Evolutionary conservation across 78 protist species (phyloP), one percentile per base, ranked within the genome.

Genomic region (Thecamonas trahens): DNA sequence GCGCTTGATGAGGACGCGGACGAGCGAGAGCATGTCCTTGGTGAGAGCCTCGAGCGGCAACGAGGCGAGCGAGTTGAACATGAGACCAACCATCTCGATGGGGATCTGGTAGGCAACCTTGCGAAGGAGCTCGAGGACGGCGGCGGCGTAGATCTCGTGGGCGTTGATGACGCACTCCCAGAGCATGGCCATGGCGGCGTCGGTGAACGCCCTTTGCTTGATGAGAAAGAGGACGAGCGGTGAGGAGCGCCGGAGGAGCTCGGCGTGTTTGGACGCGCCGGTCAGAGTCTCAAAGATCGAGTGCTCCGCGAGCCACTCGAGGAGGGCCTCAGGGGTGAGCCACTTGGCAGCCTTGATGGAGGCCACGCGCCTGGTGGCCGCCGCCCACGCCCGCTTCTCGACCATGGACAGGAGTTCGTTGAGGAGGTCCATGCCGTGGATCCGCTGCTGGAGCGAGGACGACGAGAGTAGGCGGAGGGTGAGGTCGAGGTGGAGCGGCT

Each of bases 221-320:
- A 39, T 40, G 29, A 44, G n/a, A 39, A 62, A 62, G 24, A 26
- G 6, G 29, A 62, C 57, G 26, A 62, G 17, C 28, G 44, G 59
- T 7, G 22, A 3, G 70, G 59, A 64, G 47, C 70, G 70, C 59
- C 28, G 22, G 31, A 64, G 26, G 26, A 64, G 1, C 70, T 64
- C 38, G 39, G 24, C 44, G 70, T 64, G 70, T 29, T 47, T 6
- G n/a, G 11, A 26, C 47, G 32, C 59, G 37, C 70, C 70, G 49
- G 32, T 47, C 45, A 64, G 31, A 29, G 7, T 31, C 44, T 64
- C 70, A 13, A 64, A 18, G 14, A 64, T 39, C 32, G 5, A 1
- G 26, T 64, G 24, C 13, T 24, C 37, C 70, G 26, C 14, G 22
- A 64, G 9, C 70, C 70, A 64, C 45, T 44, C 35, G 20, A 29